Base-by-base conservation (phyloP, 2,329 filamentous ascomycete species). In the Sporothrix brasiliensis region DNA sequence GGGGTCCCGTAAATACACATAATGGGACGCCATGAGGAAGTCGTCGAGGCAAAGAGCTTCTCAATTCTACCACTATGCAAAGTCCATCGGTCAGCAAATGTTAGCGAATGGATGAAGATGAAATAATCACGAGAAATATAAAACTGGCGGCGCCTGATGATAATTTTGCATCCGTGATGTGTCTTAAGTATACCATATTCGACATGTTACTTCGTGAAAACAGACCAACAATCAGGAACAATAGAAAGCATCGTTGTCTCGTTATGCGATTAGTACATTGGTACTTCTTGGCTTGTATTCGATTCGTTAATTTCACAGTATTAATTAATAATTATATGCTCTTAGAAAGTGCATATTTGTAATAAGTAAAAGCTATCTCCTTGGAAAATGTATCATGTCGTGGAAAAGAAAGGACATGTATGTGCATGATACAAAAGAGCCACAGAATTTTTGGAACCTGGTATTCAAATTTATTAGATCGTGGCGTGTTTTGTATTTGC, bases 391-490 rank as follows among this genome's bases (percentile, higher is more conserved):
- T 24, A 34, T 34, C 30, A 34, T 34, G 30, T 34, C 19, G 3
- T 19, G 13, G n/a, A 1, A 47, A 63, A 3, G 19, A 47, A 63
- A 14, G 7, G 34, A 60, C 30, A 60, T 16, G 3, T 14, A 2
- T 41, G 0, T 41, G 14, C 9, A 16, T 14, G 16, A 60, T 34
- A 41, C 3, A 60, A 9, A n/a, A 27, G 11, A 19, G 34, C 6
- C 34, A 47, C 11, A 16, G n/a, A 50, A 21, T 47, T 27, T 10
- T 10, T 47, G 3, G 3, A 24, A 39, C 16, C 24, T 52, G 47
- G 47, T 66, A 53, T 52, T 66, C 19, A 39, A 21, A 53, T 66
- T 66, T 66, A 66, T 39, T 66, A 66, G 27, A 53, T 53, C 27
- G 63, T 41, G 61, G 44, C 61, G 44, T n/a, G 24, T 24, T 4